Percentiles rank a stretch among this genome's conserved stretches.
These are phyloP conservation scores for Clarireedia monteithiana DNA, from an alignment of 2,329 filamentous ascomycete species.

Conservation along the genomic window DNA sequence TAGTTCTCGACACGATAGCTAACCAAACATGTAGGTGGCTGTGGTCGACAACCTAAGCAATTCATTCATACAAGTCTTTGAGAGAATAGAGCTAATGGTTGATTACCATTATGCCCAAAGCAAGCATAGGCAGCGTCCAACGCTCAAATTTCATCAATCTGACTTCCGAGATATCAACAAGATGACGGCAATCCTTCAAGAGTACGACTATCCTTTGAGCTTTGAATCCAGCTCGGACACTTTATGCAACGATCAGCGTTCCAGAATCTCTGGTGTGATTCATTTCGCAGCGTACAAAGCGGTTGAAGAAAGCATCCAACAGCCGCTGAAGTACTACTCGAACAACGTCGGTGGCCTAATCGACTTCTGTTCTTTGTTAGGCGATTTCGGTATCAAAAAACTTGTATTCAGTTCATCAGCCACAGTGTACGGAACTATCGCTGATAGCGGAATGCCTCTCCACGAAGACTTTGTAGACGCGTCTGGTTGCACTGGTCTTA, in stretches of 20 bases:
- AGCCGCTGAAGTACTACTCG: conserved; percentile 56
- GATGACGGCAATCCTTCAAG: conserved; percentile 21
- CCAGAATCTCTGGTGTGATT: conserved; percentile 53
- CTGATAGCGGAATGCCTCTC: conserved; percentile 42
- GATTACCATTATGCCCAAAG: conserved; percentile 14
- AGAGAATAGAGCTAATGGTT: conserved; percentile 17
- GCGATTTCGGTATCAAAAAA: conserved; percentile 53
- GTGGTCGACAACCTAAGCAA: conserved; percentile 33
- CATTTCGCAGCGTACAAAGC: conserved; percentile 60
- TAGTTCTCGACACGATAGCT: neutral
- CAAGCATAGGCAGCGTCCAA: conserved; percentile 15
- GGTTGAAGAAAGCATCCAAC: conserved; percentile 46
- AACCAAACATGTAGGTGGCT: conserved; percentile 29
- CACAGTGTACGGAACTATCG: conserved; percentile 54
- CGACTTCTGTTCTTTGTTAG: conserved; percentile 48
- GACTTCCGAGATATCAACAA: conserved; percentile 23
- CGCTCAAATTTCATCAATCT: conserved; percentile 23
- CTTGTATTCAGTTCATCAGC: conserved; percentile 63
- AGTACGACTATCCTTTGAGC: conserved; percentile 13
- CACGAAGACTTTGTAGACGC: conserved; percentile 44
- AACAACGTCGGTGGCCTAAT: conserved; percentile 61
- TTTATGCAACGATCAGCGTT: conserved; percentile 9
- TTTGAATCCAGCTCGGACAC: conserved; percentile 6
- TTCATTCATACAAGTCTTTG: conserved; percentile 20
- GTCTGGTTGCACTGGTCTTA: conserved; percentile 48